These are phyloP conservation scores for Halophytophthora batemanensis DNA, from an alignment of 352 stramenopile genomes.

Conservation along the genomic window DNA sequence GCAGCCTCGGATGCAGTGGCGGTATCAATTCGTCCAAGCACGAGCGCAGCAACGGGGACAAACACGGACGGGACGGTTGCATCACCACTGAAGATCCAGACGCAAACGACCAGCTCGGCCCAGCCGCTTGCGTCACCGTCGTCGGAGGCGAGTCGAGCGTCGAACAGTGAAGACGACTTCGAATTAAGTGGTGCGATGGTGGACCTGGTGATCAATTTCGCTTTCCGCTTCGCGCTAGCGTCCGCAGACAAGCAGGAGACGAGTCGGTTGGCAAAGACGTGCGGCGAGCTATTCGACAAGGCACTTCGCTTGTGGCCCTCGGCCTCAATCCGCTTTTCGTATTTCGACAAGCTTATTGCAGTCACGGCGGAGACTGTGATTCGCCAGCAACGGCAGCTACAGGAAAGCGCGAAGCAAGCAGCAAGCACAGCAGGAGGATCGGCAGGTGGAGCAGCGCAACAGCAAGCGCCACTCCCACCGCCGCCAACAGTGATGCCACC, in stretches of 20 bases:
- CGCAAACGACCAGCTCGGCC: slow-evolving; percentile 1
- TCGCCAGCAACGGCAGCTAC: slow-evolving; percentile 65
- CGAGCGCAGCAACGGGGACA: background rate
- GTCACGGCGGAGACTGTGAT: slow-evolving; percentile 85
- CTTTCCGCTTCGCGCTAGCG: slow-evolving; percentile 81
- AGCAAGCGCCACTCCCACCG: slow-evolving; percentile 25
- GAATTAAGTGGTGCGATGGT: slow-evolving; percentile 85
- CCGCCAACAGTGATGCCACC: slow-evolving; percentile 59
- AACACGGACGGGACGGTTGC: slow-evolving; percentile 1
- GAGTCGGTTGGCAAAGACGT: slow-evolving; percentile 85
- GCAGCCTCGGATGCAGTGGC: slow-evolving; percentile 13
- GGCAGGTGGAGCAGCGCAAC: slow-evolving; percentile 13
- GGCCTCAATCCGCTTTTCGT: slow-evolving; percentile 84
- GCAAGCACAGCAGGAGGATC: background rate
- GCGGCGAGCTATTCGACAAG: slow-evolving; percentile 85
- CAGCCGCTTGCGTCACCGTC: slow-evolving; percentile 17
- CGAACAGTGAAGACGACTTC: slow-evolving; percentile 80
- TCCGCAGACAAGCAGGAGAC: slow-evolving; percentile 90
- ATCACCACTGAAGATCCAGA: slow-evolving; percentile 14
- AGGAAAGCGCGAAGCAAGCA: slow-evolving; percentile 25
- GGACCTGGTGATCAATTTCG: slow-evolving; percentile 92
- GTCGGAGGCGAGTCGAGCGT: slow-evolving; percentile 18
- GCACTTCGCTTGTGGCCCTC: slow-evolving; percentile 84
- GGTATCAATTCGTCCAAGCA: slow-evolving; percentile 13
- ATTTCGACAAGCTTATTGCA: slow-evolving; percentile 90